phyloP scores from a whole-genome alignment of 495 filamentous ascomycete genomes.

The Penicillium ochrochloron region DNA sequence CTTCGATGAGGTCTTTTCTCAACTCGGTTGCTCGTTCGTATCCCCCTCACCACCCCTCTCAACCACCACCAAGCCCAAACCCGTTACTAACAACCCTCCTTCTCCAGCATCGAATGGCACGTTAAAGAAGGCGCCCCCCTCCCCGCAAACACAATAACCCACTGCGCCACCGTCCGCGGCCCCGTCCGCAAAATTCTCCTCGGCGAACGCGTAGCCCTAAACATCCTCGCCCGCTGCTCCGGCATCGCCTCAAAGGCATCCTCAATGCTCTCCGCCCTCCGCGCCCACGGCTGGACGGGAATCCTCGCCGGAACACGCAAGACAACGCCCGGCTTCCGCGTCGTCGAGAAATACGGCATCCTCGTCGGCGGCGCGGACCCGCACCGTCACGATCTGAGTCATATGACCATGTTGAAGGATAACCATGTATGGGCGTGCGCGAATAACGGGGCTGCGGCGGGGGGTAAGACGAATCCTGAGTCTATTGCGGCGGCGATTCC shows the following conservation, averaged over 20 bases:
- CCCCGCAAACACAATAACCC: constrained; percentile 50
- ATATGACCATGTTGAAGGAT: constrained; percentile 99
- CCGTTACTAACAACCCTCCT: constrained; percentile 4
- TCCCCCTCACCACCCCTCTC: background rate
- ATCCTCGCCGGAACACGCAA: constrained; percentile 95
- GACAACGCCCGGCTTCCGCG: constrained; percentile 92
- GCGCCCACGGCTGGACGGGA: constrained; percentile 71
- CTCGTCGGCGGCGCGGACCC: constrained; percentile 88
- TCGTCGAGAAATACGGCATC: constrained; percentile 99
- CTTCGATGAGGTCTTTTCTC: constrained; percentile 90
- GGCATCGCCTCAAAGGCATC: constrained; percentile 79
- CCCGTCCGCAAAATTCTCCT: constrained; percentile 86
- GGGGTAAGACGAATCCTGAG: constrained; percentile 22
- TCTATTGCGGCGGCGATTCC: constrained; percentile 71
- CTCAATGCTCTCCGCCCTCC: constrained; percentile 55
- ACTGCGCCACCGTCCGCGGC: constrained; percentile 81
- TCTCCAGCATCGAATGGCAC: constrained; percentile 79
- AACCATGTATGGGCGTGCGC: constrained; percentile 91
- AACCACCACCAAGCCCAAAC: background rate
- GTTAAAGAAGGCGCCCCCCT: constrained; percentile 72
- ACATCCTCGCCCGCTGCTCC: constrained; percentile 88
- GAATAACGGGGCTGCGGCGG: constrained; percentile 44
- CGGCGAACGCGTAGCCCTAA: constrained; percentile 91
- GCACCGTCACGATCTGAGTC: constrained; percentile 87
- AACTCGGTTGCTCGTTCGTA: constrained; percentile 78